Conservation (phyloP, 306 rosid species). For the Boehmeria nivea region DNA sequence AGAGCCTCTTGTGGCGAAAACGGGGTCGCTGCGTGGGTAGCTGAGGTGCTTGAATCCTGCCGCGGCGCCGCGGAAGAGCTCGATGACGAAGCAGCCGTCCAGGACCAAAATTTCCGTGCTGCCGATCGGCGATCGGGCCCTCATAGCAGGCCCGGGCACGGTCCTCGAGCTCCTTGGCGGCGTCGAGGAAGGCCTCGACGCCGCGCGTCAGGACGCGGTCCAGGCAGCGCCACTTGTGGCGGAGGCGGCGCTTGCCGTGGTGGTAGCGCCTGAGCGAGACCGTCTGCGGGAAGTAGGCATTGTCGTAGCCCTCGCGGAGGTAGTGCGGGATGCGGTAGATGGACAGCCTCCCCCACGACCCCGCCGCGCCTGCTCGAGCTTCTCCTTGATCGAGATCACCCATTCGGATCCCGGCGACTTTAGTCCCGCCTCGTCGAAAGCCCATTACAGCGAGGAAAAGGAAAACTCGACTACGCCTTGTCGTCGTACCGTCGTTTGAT, state of each 20-base stretch:
- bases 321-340: slow-evolving; percentile 74
- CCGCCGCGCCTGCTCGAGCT: slow-evolving; percentile 60
- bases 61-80: slow-evolving; percentile 70
- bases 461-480: too few species aligned
- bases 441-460: too few species aligned
- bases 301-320: slow-evolving; percentile 71
- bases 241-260: slow-evolving; percentile 71
- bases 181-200: slow-evolving; percentile 47
- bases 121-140: slow-evolving; percentile 48
- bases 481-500: too few species aligned
- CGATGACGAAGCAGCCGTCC: slow-evolving; percentile 75
- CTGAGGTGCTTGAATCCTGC: slow-evolving; percentile 61
- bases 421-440: too few species aligned
- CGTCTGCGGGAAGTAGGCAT: slow-evolving; percentile 64
- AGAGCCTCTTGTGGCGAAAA: slow-evolving; percentile 84
- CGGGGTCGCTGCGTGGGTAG: slow-evolving; percentile 69
- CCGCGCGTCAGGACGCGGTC: slow-evolving; percentile 51
- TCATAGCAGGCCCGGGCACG: slow-evolving; percentile 65
- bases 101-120: slow-evolving; percentile 88
- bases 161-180: slow-evolving; percentile 73
- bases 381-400: slow-evolving; percentile 61
- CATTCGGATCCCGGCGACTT: slow-evolving; percentile 58
- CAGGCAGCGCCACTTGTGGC: slow-evolving; percentile 94
- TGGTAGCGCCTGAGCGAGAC: slow-evolving; percentile 83
- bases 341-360: slow-evolving; percentile 67